A percentile compares a stretch with the other conserved stretches of the same genome.
These are phyloP conservation scores for Panellus pusillus DNA, from an alignment of 768 basidiomycete genomes.

Conservation along the genomic window DNA sequence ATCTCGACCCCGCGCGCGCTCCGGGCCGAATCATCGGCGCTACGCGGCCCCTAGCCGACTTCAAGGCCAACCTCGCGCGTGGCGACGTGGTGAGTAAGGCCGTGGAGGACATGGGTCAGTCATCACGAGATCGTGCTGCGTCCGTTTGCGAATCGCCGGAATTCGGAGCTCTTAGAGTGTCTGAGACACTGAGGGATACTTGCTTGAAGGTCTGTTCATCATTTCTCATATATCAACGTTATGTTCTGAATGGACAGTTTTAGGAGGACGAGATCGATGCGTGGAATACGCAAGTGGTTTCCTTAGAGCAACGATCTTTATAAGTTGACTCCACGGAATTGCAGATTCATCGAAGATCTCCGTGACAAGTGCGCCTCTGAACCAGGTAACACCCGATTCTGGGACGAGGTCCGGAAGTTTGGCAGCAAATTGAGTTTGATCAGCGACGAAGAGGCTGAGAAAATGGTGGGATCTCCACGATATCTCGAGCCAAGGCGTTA, in stretches of 20 bases:
- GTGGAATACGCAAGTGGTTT: slow-evolving; percentile 68
- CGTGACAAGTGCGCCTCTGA: slow-evolving; percentile 53
- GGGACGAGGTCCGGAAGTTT: slow-evolving; percentile 51
- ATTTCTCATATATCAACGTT: not conserved
- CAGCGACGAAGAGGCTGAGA: slow-evolving; percentile 57
- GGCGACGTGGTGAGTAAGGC: slow-evolving; percentile 87
- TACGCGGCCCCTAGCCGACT: slow-evolving; percentile 75
- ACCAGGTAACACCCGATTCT: slow-evolving; percentile 69
- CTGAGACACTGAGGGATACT: slow-evolving; percentile 64
- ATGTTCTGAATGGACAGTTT: not conserved
- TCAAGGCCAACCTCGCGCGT: slow-evolving; percentile 62
- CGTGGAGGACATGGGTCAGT: slow-evolving; percentile 75
- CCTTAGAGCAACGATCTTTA: not conserved
- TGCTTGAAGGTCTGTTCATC: slow-evolving; percentile 55
- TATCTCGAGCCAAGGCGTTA: slow-evolving; percentile 55
- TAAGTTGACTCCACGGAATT: slow-evolving; percentile 2
- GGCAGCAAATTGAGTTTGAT: slow-evolving; percentile 65
- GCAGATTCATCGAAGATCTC: slow-evolving; percentile 62
- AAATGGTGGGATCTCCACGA: slow-evolving; percentile 55
- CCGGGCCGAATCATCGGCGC: slow-evolving; percentile 76
- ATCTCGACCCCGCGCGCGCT: slow-evolving; percentile 56
- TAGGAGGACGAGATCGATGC: slow-evolving; percentile 82
- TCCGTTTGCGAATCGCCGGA: slow-evolving; percentile 71
- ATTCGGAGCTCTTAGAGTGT: slow-evolving; percentile 72
- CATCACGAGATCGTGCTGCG: slow-evolving; percentile 66